Percentiles rank a stretch among this genome's conserved stretches.
Conservation (phyloP, 2,329 filamentous ascomycete genomes). For the Emmonsiellopsis sp. region DNA sequence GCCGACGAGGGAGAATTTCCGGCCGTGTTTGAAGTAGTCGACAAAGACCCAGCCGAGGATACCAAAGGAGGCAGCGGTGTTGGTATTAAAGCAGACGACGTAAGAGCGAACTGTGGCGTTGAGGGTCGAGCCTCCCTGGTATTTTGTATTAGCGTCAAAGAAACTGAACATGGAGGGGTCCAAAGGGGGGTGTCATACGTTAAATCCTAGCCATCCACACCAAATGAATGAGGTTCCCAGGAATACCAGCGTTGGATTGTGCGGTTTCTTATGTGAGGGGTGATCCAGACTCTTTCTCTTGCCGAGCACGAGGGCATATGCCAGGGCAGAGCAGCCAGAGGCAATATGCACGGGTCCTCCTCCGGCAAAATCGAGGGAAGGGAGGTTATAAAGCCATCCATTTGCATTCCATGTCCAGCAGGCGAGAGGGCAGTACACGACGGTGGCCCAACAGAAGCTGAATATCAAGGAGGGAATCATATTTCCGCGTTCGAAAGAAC, state of each 20-base stretch:
- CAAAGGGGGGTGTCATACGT: constrained; percentile 23
- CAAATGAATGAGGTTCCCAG: constrained; percentile 51
- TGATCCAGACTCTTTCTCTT: constrained; percentile 51
- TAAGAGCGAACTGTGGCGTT: constrained; percentile 46
- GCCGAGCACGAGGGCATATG: constrained; percentile 65
- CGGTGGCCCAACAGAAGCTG: constrained; percentile 62
- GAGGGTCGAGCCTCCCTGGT: constrained; percentile 43
- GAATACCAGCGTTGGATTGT: constrained; percentile 66
- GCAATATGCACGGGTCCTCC: constrained; percentile 68
- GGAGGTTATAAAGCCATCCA: constrained; percentile 62
- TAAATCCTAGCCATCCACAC: constrained; percentile 50
- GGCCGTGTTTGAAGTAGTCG: constrained; percentile 43
- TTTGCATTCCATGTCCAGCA: constrained; percentile 71
- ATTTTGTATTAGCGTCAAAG: background rate
- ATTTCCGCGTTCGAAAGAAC: constrained; percentile 55
- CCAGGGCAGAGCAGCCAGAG: constrained; percentile 61
- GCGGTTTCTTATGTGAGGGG: constrained; percentile 49
- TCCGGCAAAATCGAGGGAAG: constrained; percentile 65
- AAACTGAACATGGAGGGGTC: background rate
- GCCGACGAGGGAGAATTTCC: constrained; percentile 48
- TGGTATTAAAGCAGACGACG: constrained; percentile 50
- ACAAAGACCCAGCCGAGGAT: constrained; percentile 47
- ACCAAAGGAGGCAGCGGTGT: constrained; percentile 46
- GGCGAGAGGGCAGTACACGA: constrained; percentile 65
- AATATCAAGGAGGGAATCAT: constrained; percentile 59